Base-by-base conservation (phyloP, 2,329 filamentous ascomycete species). In the Calonectria pteridis region DNA sequence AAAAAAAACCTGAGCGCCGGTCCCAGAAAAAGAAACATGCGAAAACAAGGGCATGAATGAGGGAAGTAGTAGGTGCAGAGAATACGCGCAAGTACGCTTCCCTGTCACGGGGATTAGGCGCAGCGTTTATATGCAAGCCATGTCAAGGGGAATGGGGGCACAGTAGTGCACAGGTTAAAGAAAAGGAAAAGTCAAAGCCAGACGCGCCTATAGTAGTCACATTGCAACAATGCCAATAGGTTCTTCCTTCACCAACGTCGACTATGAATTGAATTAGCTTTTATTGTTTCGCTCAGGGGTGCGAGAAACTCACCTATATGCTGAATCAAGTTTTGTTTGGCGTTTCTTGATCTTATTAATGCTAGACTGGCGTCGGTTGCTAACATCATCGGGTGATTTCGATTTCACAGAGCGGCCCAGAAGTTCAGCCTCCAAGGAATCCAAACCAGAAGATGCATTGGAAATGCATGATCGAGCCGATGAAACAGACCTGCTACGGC, bases 351-450 rank as follows among this genome's bases (percentile, higher is more conserved):
- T 77, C 55, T 79, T 82, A 4, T 76, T 58, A 14, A 76, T 74
- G 20, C 71, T 75, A 9, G 77, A 73, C 43, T 75, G 75, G 9
- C 78, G 81, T 50, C 74, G 69, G 29, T 73, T 77, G 26, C 69
- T 71, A 40, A 18, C 23, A 35, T 69, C 55, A 26, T 81, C 79
- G 0, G 79, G 75, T 16, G 80, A 80, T 70, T 80, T 83, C 20
- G 79, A 77, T 72, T 83, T 85, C 7, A 75, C 73, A 16, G 84
- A 78, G 14, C 81, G 79, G 40, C 84, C 84, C 1, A 86, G 75
- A 2, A 86, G 81, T 67, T 85, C 84, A 2, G 84, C 84, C 73
- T 86, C 84, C 13, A 86, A 73, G 9, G 83, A 85, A 70, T 84
- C 84, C 51, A 86, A 75, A 10, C 84, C 84, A 13, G 84, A 85